Percentiles rank a stretch among this genome's conserved stretches.
Conservation (phyloP, 805 yeast species). For the Ogataea salicorniae region DNA sequence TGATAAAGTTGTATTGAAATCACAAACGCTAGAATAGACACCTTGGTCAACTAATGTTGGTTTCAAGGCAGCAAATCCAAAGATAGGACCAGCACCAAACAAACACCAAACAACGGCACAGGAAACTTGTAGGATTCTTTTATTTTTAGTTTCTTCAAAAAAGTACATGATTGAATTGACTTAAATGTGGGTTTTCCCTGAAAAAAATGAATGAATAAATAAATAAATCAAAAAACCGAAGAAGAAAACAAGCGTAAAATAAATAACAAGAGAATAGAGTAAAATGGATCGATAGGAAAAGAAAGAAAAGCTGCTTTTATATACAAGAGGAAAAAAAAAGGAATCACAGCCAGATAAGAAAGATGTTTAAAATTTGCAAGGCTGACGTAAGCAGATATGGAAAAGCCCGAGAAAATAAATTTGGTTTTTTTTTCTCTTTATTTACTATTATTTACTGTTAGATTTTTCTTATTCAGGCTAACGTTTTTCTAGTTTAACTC, state of each 20-base stretch:
- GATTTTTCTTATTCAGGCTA: too few relatives aligned
- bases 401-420: too few relatives aligned
- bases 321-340: not conserved
- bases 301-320: not conserved
- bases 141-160: slow-evolving; percentile 26
- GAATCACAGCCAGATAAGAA: too few relatives aligned
- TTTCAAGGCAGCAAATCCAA: slow-evolving; percentile 57
- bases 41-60: slow-evolving; percentile 47
- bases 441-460: too few relatives aligned
- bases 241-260: slow-evolving; percentile 1
- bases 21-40: slow-evolving; percentile 40
- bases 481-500: too few relatives aligned
- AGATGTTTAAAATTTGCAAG: too few relatives aligned
- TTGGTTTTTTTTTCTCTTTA: too few relatives aligned
- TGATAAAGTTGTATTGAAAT: slow-evolving; percentile 14
- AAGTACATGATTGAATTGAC: slow-evolving; percentile 23
- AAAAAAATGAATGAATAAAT: not conserved
- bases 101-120: slow-evolving; percentile 54
- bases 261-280: not conserved
- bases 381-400: too few relatives aligned
- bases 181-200: not conserved
- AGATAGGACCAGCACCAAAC: slow-evolving; percentile 52
- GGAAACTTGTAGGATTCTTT: slow-evolving; percentile 36
- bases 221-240: not conserved
- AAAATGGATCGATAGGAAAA: not conserved